Percentiles rank a stretch among this genome's conserved stretches.
These are phyloP conservation scores for Annulohypoxylon stygium DNA, from an alignment of 495 filamentous ascomycete genomes.

Conservation along the genomic window DNA sequence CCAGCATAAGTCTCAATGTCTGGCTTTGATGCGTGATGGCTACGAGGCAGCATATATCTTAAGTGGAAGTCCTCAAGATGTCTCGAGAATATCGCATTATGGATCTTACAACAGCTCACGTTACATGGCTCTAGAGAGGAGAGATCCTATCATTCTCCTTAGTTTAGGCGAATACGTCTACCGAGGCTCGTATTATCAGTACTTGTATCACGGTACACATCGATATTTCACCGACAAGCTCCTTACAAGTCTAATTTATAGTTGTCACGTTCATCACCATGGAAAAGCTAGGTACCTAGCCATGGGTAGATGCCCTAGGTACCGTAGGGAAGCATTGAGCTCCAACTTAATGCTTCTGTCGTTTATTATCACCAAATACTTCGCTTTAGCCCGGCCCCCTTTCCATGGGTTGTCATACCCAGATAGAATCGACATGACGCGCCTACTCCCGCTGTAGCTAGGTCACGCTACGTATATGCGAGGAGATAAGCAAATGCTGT, in stretches of 20 bases:
- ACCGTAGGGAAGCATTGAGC: too few species aligned
- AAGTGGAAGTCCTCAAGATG: neutral
- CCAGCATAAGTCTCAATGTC: neutral
- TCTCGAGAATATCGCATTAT: neutral
- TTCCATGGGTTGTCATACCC: neutral
- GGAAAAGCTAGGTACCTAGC: neutral
- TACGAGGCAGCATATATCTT: neutral
- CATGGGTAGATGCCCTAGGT: too few species aligned
- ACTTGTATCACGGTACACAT: neutral
- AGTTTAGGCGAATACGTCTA: neutral
- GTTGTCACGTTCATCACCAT: too few species aligned
- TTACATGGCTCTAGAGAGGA: neutral
- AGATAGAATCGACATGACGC: neutral
- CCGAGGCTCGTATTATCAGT: neutral
- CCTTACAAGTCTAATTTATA: neutral
- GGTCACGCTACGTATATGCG: neutral
- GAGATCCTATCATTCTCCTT: neutral
- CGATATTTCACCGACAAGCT: neutral
- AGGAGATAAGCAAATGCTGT: neutral
- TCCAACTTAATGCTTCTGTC: too few species aligned
- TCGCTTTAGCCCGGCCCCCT: too few species aligned
- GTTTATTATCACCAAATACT: too few species aligned
- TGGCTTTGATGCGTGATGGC: neutral
- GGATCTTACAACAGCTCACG: neutral
- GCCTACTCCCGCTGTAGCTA: too few species aligned